Conservation (phyloP, 768 basidiomycete species). For the Kwoniella mangroviensis region DNA sequence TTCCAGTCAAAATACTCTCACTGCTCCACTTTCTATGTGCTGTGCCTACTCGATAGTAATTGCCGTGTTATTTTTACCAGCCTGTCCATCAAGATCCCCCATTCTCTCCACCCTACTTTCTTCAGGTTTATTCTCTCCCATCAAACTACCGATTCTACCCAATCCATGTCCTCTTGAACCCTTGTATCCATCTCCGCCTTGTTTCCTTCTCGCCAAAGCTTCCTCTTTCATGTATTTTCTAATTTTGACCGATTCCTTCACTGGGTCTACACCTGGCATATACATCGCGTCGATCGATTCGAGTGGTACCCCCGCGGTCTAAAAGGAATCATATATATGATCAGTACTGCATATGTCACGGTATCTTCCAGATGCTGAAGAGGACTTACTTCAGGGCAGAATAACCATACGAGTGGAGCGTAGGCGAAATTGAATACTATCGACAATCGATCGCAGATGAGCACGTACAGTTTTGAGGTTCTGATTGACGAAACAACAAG, state of each 20-base stretch:
- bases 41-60: neutral
- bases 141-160: constrained; percentile 1
- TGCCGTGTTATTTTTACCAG: neutral
- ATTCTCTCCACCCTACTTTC: constrained; percentile 1
- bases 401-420: constrained; percentile 29
- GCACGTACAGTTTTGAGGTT: no score
- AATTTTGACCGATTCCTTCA: constrained; percentile 27
- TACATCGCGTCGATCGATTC: constrained; percentile 36
- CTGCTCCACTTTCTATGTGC: no score
- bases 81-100: neutral
- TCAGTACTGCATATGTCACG: neutral
- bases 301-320: constrained; percentile 41
- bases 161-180: neutral
- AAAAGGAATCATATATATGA: neutral
- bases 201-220: neutral
- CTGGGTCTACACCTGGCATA: constrained; percentile 26
- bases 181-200: neutral
- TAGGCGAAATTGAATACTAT: constrained; percentile 30
- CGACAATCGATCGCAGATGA: no score
- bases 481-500: no score
- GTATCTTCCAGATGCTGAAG: neutral
- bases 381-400: constrained; percentile 31
- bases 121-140: constrained; percentile 14
- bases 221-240: constrained; percentile 15
- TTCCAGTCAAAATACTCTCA: no score